Conservation (phyloP, 1,139 yeast genomes). For the Kluyveromyces sp. region DNA sequence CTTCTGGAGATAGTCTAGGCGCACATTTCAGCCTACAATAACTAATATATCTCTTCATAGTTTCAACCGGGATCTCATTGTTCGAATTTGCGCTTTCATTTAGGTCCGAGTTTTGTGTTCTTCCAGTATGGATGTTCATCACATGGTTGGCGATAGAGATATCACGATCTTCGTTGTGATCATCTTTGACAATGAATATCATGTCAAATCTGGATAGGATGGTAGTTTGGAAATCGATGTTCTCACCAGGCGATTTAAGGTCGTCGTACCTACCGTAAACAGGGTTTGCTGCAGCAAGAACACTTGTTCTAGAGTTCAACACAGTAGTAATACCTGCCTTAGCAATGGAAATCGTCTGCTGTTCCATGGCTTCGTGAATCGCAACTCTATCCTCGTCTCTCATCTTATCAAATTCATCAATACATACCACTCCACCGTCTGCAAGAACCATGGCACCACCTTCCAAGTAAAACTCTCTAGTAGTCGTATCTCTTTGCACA, state of each 20-base stretch:
- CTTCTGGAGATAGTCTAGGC: constrained; percentile 83
- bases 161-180: constrained; percentile 81
- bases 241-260: constrained; percentile 93
- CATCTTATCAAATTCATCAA: constrained; percentile 98
- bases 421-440: constrained; percentile 98
- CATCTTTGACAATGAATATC: constrained; percentile 96
- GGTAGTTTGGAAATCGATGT: constrained; percentile 95
- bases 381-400: constrained; percentile 98
- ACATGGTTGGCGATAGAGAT: constrained; percentile 90
- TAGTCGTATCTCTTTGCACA: constrained; percentile 88
- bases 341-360: constrained; percentile 97
- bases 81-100: constrained; percentile 11
- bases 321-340: constrained; percentile 98
- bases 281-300: constrained; percentile 97
- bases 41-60: constrained; percentile 86
- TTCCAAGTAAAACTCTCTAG: constrained; percentile 86
- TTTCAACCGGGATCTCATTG: constrained; percentile 73
- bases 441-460: constrained; percentile 94
- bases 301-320: constrained; percentile 90
- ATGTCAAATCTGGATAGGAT: constrained; percentile 95
- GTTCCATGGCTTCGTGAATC: constrained; percentile 99
- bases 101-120: constrained; percentile 52
- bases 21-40: constrained; percentile 89
- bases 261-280: constrained; percentile 95
- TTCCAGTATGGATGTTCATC: constrained; percentile 87